Percentiles rank a stretch among this genome's conserved stretches.
These are phyloP conservation scores for Pichia eremophila DNA, from an alignment of 805 yeast species.

Conservation along the genomic window DNA sequence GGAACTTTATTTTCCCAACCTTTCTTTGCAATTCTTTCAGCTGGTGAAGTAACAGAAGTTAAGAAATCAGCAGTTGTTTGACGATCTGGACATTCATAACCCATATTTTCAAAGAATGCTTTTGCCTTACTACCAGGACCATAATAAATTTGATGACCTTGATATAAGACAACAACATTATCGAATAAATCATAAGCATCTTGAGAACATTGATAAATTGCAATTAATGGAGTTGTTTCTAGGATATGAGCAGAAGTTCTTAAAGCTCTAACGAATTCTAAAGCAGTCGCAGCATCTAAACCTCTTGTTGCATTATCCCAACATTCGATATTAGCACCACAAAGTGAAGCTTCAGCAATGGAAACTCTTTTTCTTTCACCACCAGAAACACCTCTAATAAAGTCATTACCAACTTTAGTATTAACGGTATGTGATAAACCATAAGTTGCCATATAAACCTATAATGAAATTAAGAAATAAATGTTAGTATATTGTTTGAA, in stretches of 20 bases:
- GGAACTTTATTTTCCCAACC: constrained; percentile 34
- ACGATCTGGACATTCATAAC: constrained; percentile 37
- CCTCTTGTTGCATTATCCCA: constrained; percentile 70
- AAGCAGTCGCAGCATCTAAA: constrained; percentile 61
- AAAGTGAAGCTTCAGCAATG: constrained; percentile 43
- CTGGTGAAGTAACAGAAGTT: constrained; percentile 28
- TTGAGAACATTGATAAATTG: constrained; percentile 39
- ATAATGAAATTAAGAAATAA: not conserved
- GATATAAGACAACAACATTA: constrained; percentile 32
- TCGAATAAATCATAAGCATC: constrained; percentile 37
- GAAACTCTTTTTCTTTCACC: constrained; percentile 62
- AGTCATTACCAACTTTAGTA: constrained; percentile 57
- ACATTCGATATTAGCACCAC: constrained; percentile 36
- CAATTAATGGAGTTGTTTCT: constrained; percentile 42
- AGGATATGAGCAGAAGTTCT: constrained; percentile 44
- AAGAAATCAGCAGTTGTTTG: constrained; percentile 39
- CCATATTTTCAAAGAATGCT: constrained; percentile 33
- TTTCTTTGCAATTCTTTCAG: constrained; percentile 23
- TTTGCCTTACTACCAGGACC: constrained; percentile 31
- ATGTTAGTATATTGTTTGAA: constrained; percentile 5
- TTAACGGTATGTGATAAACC: constrained; percentile 40
- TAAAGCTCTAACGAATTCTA: constrained; percentile 51
- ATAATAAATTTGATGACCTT: constrained; percentile 35
- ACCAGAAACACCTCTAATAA: constrained; percentile 56
- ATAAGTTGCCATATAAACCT: constrained; percentile 26